Evolutionary conservation across 2,329 filamentous ascomycete genomes (phyloP), one percentile per base, ranked within the genome.

Genomic region (Aspergillus calidoustus): DNA sequence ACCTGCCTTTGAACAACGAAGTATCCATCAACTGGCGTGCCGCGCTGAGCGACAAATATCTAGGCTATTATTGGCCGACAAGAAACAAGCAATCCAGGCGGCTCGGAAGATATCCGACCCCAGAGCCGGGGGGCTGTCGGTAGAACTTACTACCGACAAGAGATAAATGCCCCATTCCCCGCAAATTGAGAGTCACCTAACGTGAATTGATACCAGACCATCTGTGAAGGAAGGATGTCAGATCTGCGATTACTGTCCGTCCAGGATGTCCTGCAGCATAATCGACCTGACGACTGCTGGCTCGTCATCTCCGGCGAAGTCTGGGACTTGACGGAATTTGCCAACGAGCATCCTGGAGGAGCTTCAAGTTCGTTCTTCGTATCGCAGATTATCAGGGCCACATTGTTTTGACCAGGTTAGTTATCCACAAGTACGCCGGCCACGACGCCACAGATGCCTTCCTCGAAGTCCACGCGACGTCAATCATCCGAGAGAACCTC

Each of bases 391-490:
- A 25, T 3, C 4, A 15, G 19, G 19, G 19, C 1, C 1, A 2
- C 11, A 23, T 17, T 7, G 5, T 22, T n/a, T 65, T 92, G 91
- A 41, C 15, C 3, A 41, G 5, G 0, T 1, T 0, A 76, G 93
- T 96, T 76, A 96, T 97, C 71, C 84, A 96, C 67, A 74, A 79
- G 54, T 79, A 84, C 68, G 84, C 84, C 34, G 85, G 84, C 49
- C 78, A 77, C 28, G 84, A 87, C 73, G 84, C 83, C 4, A 84
- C 82, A 49, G 78, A 75, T 56, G 80, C 78, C 59, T 89, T 84
- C 76, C 81, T 79, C 28, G 77, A 81, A 65, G 79, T 84, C 34
- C 84, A 87, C 71, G 74, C 81, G 1, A 75, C 78, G 6, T 55
- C 59, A 7, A 50, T 64, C 17, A 61, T 67, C 51, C 47, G 55